phyloP scores from a whole-genome alignment of 1,284 basidiomycete species.

The Ustilago loliicola region DNA sequence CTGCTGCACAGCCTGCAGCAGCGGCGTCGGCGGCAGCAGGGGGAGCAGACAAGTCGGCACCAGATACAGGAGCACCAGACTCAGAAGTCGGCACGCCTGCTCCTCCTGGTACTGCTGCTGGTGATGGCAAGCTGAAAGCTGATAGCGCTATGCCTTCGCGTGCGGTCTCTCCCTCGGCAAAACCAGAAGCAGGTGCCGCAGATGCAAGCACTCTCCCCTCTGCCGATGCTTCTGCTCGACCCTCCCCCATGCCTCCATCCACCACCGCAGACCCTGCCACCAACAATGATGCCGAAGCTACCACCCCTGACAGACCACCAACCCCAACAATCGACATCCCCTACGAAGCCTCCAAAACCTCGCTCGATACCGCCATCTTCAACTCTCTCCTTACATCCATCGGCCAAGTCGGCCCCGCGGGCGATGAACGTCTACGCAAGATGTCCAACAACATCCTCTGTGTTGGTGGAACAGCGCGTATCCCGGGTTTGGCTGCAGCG shows the following conservation, averaged over 20 bases:
- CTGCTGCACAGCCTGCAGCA: conserved; percentile 21
- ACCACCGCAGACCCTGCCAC: neutral
- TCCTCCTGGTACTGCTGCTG: conserved; percentile 13
- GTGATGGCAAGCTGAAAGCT: conserved; percentile 15
- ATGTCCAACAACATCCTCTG: conserved; percentile 89
- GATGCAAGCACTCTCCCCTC: conserved; percentile 31
- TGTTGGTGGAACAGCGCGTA: conserved; percentile 81
- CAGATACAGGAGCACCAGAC: conserved; percentile 24
- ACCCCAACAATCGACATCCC: conserved; percentile 77
- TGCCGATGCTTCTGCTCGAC: conserved; percentile 38
- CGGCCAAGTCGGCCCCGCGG: conserved; percentile 65
- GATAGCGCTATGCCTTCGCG: conserved; percentile 34
- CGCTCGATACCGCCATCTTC: conserved; percentile 93
- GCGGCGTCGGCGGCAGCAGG: conserved; percentile 14
- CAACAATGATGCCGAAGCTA: neutral
- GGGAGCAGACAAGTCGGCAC: conserved; percentile 25
- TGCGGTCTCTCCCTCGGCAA: conserved; percentile 24
- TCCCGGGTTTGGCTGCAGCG: conserved; percentile 70
- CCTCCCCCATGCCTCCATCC: conserved; percentile 34
- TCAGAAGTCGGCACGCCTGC: conserved; percentile 44
- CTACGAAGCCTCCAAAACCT: conserved; percentile 88
- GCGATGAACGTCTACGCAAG: conserved; percentile 89
- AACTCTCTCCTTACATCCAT: conserved; percentile 76
- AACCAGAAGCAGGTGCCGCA: conserved; percentile 5
- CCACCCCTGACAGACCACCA: conserved; percentile 7